Base-by-base conservation (phyloP, 148 eudicot species). In the Persicaria tinctoria region DNA sequence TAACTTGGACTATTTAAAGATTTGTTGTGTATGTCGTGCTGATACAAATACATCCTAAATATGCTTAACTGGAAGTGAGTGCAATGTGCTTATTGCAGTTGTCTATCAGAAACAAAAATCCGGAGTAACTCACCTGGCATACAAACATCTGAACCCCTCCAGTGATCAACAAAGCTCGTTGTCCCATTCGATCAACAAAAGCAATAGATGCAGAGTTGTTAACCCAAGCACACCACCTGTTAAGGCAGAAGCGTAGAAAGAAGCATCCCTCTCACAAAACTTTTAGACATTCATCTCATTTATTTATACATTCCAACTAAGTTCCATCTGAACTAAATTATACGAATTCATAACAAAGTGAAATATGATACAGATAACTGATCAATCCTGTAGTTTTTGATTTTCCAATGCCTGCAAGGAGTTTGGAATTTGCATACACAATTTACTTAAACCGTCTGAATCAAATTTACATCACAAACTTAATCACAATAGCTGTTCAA, bases 211-310 rank as follows among this genome's bases (percentile, higher is more conserved):
- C 12, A 90, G 50, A 0, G 95, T 87, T 38, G 95, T 88, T 18
- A 78, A 68, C 63, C 84, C 86, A 46, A 90, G 83, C 69, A 91
- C 93, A 0, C 82, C 91, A 71, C 94, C 91, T 1, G 93, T 90
- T 64, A 90, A 77, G 3, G 87, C 91, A 4, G 97, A 88, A 16
- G 97, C 88, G 53, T 85, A 87, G 6, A 92, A 82, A n/a, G 97
- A 79, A 41, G 93, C 97, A 54, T 83, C 72, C 41, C 87, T 84
- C 7, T 73, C 88, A 32, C 41, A 32, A 32, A 32, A 32, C 41
- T 32, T 32, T 32, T 32, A 32, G 41, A 32, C 41, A 32, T 32
- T 32, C 41, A 32, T 32, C 41, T 32, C 41, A 32, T 32, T 32
- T 32, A 32, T 32, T 32, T 32, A 32, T 32, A 32, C 0, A 32